phyloP scores from a whole-genome alignment of 2,329 filamentous ascomycete species.

The Penicillium sp. region DNA sequence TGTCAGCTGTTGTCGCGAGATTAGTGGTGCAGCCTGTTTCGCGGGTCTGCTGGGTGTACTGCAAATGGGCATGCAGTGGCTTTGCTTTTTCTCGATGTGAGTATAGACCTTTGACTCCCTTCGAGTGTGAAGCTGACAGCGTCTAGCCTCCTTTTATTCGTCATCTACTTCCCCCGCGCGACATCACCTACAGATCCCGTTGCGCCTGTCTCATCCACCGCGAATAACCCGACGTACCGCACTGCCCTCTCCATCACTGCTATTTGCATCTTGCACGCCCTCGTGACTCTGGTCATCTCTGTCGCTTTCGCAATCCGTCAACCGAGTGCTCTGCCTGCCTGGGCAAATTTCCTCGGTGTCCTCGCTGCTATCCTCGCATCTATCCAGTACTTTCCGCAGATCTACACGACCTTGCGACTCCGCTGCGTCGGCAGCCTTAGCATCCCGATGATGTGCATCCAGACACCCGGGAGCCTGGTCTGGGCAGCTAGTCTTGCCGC shows the following conservation, averaged over 20 bases:
- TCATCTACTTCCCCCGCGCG: constrained; percentile 80
- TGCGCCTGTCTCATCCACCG: constrained; percentile 31
- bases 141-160: constrained; percentile 77
- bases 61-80: constrained; percentile 87
- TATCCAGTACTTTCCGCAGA: constrained; percentile 92
- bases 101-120: constrained; percentile 25
- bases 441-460: constrained; percentile 97
- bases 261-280: constrained; percentile 66
- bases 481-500: constrained; percentile 80
- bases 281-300: constrained; percentile 60
- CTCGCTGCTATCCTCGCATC: constrained; percentile 71
- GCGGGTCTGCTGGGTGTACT: constrained; percentile 81
- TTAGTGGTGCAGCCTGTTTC: constrained; percentile 75
- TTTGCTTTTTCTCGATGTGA: constrained; percentile 87
- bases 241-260: constrained; percentile 71
- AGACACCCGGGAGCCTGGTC: constrained; percentile 85
- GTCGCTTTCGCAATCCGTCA: constrained; percentile 59
- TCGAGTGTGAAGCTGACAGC: constrained; percentile 1
- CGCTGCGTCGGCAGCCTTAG: constrained; percentile 86
- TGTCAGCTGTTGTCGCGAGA: constrained; percentile 75
- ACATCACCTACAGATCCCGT: constrained; percentile 45
- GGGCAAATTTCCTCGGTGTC: constrained; percentile 81
- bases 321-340: constrained; percentile 61
- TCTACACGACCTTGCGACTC: constrained; percentile 80
- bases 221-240: constrained; percentile 61